phyloP scores from a whole-genome alignment of 106 monocot species.

The Platanthera guangdongensis region DNA sequence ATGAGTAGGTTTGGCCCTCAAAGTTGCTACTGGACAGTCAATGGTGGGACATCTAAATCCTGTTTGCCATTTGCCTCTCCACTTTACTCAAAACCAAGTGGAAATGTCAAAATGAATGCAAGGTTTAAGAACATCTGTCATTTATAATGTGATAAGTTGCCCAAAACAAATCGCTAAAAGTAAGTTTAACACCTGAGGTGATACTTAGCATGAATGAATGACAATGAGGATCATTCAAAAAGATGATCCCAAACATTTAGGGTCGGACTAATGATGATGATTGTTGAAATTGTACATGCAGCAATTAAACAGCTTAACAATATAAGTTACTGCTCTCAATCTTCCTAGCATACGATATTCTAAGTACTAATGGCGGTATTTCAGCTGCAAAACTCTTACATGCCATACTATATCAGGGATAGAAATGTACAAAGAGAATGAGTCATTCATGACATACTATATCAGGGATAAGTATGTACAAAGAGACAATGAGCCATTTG shows the following conservation, averaged over 20 bases:
- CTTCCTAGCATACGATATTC: neutral
- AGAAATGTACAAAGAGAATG: neutral
- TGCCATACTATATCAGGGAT: neutral
- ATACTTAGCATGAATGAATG: neutral
- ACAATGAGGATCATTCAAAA: neutral
- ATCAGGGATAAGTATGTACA: neutral
- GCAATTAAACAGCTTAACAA: neutral
- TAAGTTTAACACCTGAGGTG: neutral
- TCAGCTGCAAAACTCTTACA: neutral
- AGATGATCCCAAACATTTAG: neutral
- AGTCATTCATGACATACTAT: neutral
- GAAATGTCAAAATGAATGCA: slow-evolving; percentile 1
- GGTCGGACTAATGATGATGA: neutral
- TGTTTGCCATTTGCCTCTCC: slow-evolving; percentile 98
- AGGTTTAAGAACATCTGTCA: neutral
- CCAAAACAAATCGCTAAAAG: neutral
- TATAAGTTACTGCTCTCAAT: neutral
- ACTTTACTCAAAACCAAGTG: slow-evolving; percentile 45
- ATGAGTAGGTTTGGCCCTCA: slow-evolving; percentile 87
- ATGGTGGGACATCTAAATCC: slow-evolving; percentile 61
- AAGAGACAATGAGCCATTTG: slow-evolving; percentile 1
- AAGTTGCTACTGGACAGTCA: slow-evolving; percentile 71
- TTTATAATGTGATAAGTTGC: neutral
- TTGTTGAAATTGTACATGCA: neutral
- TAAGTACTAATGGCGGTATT: neutral